Base-by-base conservation (phyloP, 495 filamentous ascomycete species). In the Penicillium bovifimosum region DNA sequence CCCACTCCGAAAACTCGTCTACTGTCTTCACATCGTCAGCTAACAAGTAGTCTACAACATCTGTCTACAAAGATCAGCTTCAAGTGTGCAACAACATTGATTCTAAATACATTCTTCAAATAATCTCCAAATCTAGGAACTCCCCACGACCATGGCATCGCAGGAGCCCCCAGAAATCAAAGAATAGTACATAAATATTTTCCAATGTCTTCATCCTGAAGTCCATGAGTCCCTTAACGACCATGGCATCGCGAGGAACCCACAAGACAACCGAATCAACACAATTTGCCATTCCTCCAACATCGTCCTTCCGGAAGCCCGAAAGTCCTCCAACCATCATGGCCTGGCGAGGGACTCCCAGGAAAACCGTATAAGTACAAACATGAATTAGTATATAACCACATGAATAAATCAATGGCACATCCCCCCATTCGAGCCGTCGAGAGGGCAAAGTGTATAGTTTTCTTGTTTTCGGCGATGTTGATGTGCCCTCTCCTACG, bases 1-100 rank as follows among this genome's bases (percentile, higher is more conserved):
- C 11, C 92, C 92, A 3, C 88, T 90, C 0, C 86, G 91, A 38
- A 90, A 88, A 64, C 71, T 95, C 20, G 20, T 4, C 20, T 24
- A 24, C 20, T 24, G 20, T 24, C 20, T 24, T 24, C 2, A 24
- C 4, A 24, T 24, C 20, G 2, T 2, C 20, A 2, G 20, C 20
- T 24, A 2, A 24, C 20, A 24, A 24, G 4, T n/a, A 24, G 20
- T 24, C 20, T 24, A 24, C 20, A 24, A 24, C 20, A 24, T 24
- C 20, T 24, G 4, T 24, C 20, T 24, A 24, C 20, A 24, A 24
- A 24, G 20, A 24, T 24, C 20, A 24, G 4, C 2, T 24, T 4
- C 20, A 24, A 2, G 4, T 24, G 2, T 24, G 20, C 14, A 20
- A 7, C 11, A 7, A 6, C 6, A 13, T 36, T 28, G 7, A 18